Conservation (phyloP, 148 eudicot genomes). For the Nepenthes gracilis region DNA sequence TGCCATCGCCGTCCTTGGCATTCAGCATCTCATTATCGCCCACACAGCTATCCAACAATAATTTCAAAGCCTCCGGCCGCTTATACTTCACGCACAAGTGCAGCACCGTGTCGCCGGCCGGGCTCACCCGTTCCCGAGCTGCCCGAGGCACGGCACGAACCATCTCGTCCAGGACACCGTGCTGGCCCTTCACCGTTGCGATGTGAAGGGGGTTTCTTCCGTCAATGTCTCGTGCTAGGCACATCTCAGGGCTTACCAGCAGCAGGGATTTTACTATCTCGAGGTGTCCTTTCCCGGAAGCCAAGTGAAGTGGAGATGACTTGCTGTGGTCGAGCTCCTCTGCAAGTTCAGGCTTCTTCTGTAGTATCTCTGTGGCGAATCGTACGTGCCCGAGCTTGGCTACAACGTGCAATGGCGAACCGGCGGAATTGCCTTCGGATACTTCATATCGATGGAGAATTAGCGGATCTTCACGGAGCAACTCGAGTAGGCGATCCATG, state of each 20-base stretch:
- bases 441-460: neutral
- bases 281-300: conserved; percentile 12
- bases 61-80: conserved; percentile 2
- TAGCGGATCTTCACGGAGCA: conserved; percentile 16
- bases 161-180: conserved; percentile 5
- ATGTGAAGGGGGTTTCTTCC: conserved; percentile 11
- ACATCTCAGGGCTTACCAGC: neutral
- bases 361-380: conserved; percentile 12
- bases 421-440: neutral
- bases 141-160: conserved; percentile 1
- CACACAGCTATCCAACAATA: neutral
- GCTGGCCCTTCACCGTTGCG: conserved; percentile 8
- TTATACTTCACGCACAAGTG: conserved; percentile 14
- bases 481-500: conserved; percentile 6
- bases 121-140: conserved; percentile 2
- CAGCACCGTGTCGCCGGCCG: conserved; percentile 1
- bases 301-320: conserved; percentile 28
- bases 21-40: conserved; percentile 7
- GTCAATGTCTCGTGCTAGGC: conserved; percentile 4
- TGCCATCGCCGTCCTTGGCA: conserved; percentile 6
- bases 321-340: conserved; percentile 12
- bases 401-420: conserved; percentile 29
- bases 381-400: conserved; percentile 18
- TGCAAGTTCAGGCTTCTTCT: conserved; percentile 16
- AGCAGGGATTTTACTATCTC: conserved; percentile 5